Base-by-base conservation (phyloP, 164 flowering plant species). In the Pachysandra terminalis region DNA sequence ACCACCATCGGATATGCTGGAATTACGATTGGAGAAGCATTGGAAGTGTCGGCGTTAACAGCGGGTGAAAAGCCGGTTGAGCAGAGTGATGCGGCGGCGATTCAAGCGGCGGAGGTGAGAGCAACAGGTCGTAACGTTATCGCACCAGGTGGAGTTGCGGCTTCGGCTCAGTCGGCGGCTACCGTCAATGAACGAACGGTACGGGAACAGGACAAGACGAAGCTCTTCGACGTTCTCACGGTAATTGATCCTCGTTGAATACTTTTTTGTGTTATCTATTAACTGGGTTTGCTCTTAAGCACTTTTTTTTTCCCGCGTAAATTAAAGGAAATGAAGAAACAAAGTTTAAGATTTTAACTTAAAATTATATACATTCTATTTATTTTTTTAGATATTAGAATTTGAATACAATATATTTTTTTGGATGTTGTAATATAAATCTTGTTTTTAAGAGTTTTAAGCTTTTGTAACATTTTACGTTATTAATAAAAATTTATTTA, bases 11-110 rank as follows among this genome's bases (percentile, higher is more conserved):
- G 27, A 19, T 23, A 49, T 0, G 80, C 71, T 16, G 68, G 61
- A 0, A 68, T 82, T 2, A 83, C 87, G 6, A 80, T 81, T 6
- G 87, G 87, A 7, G 86, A 85, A 56, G 87, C 91, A 0, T 66
- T 83, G 3, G 87, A 82, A 57, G 82, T 83, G 0, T 15, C 81
- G 0, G 84, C 77, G 17, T 45, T 68, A 14, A 52, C 82, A 0
- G 77, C 77, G 0, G 85, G 86, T 0, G 71, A 82, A 61, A 85
- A 80, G 58, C 79, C 89, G 0, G 74, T 87, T 2, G 85, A 81
- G 19, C 73, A 71, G n/a, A 79, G 82, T 21, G 91, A 87, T 57
- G 89, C 87, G 0, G 82, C 85, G 0, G 87, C 91, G 0, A 84
- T 85, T 13, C 78, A 73, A 53, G 87, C 84, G 0, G 89, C 89